phyloP scores from a whole-genome alignment of 495 filamentous ascomycete genomes.

The Durotheca rogersii region DNA sequence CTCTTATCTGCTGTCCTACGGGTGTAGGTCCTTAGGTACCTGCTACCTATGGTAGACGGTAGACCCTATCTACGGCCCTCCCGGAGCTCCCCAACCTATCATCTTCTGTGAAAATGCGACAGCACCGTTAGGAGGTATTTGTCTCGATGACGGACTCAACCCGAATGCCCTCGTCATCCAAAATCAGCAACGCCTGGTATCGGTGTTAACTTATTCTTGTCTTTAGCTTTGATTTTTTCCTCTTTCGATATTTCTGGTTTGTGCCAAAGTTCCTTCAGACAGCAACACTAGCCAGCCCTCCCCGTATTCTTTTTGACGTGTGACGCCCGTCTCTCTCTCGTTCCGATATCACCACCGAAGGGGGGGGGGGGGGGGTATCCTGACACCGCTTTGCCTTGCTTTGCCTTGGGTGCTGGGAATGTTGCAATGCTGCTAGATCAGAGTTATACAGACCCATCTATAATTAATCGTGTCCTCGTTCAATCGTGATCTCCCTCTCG shows the following conservation, averaged over 20 bases:
- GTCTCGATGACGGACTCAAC: background rate
- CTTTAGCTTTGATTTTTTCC: too few species aligned
- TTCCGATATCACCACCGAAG: conserved; percentile 23
- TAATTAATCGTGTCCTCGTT: conserved; percentile 33
- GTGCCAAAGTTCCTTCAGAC: conserved; percentile 11
- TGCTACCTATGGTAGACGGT: too few species aligned
- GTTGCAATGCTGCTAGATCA: conserved; percentile 14
- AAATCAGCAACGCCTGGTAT: background rate
- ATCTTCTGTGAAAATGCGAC: too few species aligned
- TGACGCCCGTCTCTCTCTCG: conserved; percentile 9
- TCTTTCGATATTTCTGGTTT: conserved; percentile 1
- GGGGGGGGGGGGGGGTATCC: conserved; percentile 32
- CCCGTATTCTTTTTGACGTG: background rate
- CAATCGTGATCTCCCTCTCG: conserved; percentile 19
- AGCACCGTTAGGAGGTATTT: too few species aligned
- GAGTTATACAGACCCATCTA: conserved; percentile 29
- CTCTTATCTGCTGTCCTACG: too few species aligned
- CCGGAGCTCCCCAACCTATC: too few species aligned
- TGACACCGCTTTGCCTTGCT: conserved; percentile 26
- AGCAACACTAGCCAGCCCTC: too few species aligned
- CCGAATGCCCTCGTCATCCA: background rate
- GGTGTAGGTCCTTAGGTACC: too few species aligned
- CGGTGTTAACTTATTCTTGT: too few species aligned
- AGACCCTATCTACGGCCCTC: too few species aligned
- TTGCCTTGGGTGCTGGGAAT: too few species aligned